Conservation (phyloP, 371 early-diverging fungal species). For the Rhizopus arrhizus region DNA sequence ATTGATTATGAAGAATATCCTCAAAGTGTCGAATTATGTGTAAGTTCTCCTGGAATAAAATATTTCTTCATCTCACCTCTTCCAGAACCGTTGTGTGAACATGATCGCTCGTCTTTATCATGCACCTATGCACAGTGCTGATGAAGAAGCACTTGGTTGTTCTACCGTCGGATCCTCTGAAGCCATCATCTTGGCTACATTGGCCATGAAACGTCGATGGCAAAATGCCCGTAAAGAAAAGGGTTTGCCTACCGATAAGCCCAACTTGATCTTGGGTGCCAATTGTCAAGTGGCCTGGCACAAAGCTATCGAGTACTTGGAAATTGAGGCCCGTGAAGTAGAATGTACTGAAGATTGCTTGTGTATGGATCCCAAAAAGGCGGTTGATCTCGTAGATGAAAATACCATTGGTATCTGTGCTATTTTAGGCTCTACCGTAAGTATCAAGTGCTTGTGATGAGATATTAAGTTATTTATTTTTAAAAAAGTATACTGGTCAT, state of each 20-base stretch:
- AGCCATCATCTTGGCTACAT: slow-evolving; percentile 69
- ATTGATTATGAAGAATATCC: slow-evolving; percentile 77
- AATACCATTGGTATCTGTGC: slow-evolving; percentile 78
- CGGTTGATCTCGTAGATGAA: slow-evolving; percentile 66
- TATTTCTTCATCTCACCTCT: neutral
- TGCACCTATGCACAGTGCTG: slow-evolving; percentile 45
- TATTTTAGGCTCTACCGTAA: slow-evolving; percentile 74
- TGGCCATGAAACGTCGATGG: slow-evolving; percentile 81
- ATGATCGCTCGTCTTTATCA: slow-evolving; percentile 71
- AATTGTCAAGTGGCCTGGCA: slow-evolving; percentile 70
- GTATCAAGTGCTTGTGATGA: neutral
- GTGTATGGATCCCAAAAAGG: slow-evolving; percentile 62
- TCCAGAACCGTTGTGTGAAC: slow-evolving; percentile 69
- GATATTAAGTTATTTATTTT: neutral
- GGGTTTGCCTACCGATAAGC: slow-evolving; percentile 64
- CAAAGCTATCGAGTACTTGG: slow-evolving; percentile 63
- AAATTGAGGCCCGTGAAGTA: slow-evolving; percentile 67
- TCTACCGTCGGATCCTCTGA: slow-evolving; percentile 78
- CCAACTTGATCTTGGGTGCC: slow-evolving; percentile 72
- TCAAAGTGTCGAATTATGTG: slow-evolving; percentile 47
- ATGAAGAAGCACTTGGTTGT: slow-evolving; percentile 55
- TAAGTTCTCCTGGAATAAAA: slow-evolving; percentile 16
- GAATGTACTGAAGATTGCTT: slow-evolving; percentile 52
- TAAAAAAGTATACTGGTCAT: slow-evolving; percentile 71
- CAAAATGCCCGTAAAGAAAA: slow-evolving; percentile 50